phyloP scores from a whole-genome alignment of 257 asterid species.

The Nyctanthes arbortristis region DNA sequence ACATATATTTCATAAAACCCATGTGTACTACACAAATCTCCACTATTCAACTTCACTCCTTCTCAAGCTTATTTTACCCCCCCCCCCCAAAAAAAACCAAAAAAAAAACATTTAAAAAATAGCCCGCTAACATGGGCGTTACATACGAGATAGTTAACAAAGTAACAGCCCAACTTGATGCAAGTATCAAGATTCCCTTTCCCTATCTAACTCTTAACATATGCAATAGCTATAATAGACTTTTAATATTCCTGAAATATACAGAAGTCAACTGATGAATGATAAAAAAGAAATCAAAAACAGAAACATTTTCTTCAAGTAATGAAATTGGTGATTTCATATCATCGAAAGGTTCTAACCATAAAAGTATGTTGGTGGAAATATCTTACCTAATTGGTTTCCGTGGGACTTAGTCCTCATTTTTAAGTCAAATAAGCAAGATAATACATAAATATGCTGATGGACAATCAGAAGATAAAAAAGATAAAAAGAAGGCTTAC shows the following conservation, averaged over 20 bases:
- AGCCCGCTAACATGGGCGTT: too few species aligned
- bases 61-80: too few species aligned
- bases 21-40: too few species aligned
- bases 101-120: too few species aligned
- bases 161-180: neutral
- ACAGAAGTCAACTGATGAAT: neutral
- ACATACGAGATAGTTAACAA: neutral
- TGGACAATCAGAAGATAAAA: too few species aligned
- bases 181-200: neutral
- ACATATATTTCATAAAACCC: too few species aligned
- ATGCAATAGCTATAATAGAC: neutral
- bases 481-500: too few species aligned
- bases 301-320: neutral
- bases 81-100: too few species aligned
- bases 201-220: neutral
- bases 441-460: too few species aligned
- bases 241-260: neutral
- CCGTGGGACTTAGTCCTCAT: neutral
- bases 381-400: neutral
- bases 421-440: neutral
- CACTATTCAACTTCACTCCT: too few species aligned
- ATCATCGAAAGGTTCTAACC: neutral
- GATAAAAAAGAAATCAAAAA: neutral
- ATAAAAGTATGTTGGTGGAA: neutral
- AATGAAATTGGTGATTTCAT: neutral